Evolutionary conservation across 2,329 filamentous ascomycete genomes (phyloP).

Genomic region (Exophiala aquamarina): DNA sequence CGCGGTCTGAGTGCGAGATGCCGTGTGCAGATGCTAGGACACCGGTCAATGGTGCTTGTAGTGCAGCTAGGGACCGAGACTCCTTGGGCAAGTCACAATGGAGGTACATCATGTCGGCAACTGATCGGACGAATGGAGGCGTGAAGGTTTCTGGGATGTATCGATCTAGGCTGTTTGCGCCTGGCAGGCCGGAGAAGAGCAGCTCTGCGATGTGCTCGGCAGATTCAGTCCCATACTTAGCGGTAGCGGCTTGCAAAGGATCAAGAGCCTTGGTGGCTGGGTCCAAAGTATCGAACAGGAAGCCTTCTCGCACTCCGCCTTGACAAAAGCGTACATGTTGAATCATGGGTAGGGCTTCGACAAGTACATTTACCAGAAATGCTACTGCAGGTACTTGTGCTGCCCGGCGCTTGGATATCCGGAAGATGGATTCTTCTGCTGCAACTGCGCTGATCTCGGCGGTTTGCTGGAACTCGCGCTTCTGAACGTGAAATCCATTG

Average conservation of each 20-base stretch:
- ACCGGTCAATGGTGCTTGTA: constrained; percentile 36
- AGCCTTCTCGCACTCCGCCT: constrained; percentile 83
- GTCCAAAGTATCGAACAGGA: constrained; percentile 63
- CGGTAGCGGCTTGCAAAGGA: constrained; percentile 65
- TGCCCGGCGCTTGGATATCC: constrained; percentile 76
- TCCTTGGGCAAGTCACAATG: constrained; percentile 36
- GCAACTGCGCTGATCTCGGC: constrained; percentile 68
- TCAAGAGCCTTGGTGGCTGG: constrained; percentile 59
- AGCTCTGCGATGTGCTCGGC: constrained; percentile 51
- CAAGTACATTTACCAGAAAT: constrained; percentile 74
- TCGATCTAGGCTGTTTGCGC: constrained; percentile 24
- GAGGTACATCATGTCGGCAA: constrained; percentile 36
- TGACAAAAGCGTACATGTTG: constrained; percentile 78
- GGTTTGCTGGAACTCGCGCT: constrained; percentile 70
- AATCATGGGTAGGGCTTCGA: constrained; percentile 68
- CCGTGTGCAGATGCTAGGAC: constrained; percentile 36
- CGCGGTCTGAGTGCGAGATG: constrained; percentile 35
- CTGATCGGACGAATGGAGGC: constrained; percentile 31
- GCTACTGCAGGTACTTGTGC: constrained; percentile 82
- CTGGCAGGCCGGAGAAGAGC: constrained; percentile 48
- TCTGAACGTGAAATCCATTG: constrained; percentile 75
- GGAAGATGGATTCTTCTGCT: constrained; percentile 54
- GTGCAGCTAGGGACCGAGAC: constrained; percentile 32
- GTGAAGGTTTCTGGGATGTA: constrained; percentile 31
- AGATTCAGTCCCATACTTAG: constrained; percentile 45